Conservation (phyloP, 2,329 filamentous ascomycete species). For the Trichoderma harzianum region DNA sequence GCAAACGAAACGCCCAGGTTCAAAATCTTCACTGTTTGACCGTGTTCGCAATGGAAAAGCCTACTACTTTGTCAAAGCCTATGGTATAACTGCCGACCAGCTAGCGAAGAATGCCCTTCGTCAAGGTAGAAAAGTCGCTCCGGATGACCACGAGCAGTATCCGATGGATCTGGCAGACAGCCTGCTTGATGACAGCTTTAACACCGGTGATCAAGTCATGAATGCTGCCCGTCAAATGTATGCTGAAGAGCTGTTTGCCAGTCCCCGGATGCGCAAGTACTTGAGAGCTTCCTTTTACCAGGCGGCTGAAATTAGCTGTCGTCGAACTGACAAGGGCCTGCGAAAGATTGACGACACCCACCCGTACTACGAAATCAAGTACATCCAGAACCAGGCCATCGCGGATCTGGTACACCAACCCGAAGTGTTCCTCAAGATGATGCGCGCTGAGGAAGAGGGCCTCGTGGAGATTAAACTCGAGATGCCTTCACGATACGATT, state of each 20-base stretch:
- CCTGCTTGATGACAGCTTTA: conserved; percentile 68
- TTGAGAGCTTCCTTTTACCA: conserved; percentile 81
- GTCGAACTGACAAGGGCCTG: conserved; percentile 88
- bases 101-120: conserved; percentile 83
- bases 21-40: conserved; percentile 76
- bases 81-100: conserved; percentile 84
- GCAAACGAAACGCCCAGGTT: conserved; percentile 75
- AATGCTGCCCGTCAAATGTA: conserved; percentile 82
- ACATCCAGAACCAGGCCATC: conserved; percentile 85
- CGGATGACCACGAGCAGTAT: conserved; percentile 76
- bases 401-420: conserved; percentile 76
- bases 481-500: conserved; percentile 71
- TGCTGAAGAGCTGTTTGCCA: conserved; percentile 83
- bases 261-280: conserved; percentile 83
- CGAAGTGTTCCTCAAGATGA: conserved; percentile 92
- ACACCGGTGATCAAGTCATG: conserved; percentile 71
- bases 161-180: conserved; percentile 86
- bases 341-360: conserved; percentile 92
- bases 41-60: conserved; percentile 76
- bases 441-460: conserved; percentile 93
- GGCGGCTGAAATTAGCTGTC: conserved; percentile 79
- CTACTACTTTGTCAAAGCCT: conserved; percentile 79
- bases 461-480: conserved; percentile 80
- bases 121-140: conserved; percentile 72
- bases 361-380: conserved; percentile 97